Base-by-base conservation (phyloP, 768 basidiomycete species). In the Mycena leptocephala region DNA sequence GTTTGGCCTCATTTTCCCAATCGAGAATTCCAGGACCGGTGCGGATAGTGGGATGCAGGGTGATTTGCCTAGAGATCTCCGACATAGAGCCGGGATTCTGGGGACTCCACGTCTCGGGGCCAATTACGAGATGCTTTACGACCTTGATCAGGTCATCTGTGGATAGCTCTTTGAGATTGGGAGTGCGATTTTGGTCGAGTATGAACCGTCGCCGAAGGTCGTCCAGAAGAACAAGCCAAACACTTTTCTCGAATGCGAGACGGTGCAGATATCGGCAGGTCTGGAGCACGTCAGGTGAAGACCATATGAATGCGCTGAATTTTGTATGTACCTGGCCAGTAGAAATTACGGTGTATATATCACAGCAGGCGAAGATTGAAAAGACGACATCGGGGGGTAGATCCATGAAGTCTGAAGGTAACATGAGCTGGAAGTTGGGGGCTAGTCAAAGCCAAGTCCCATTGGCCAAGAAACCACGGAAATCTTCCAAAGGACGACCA, bases 141-240 rank as follows among this genome's bases (percentile, higher is more conserved):
- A 59, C 4, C 14, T 46, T 24, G n/a, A 70, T 62, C 5, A 76
- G 64, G 16, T 67, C 63, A 5, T 22, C 9, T 2, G 48, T 48
- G 26, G 70, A 66, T 2, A 72, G 55, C 1, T 37, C 53, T 30
- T 35, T 24, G 6, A 61, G 28, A 61, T 39, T 63, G 5, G 35
- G n/a, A 62, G 37, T 53, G 24, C 13, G 26, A 10, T 28, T 30
- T 6, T 5, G 35, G 14, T 72, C 64, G 8, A 76, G 55, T 6
- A 76, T 70, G 4, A 26, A 64, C 28, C 62, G 24, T 51, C 28
- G 39, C 39, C 56, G 70, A 22, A 71, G 41, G n/a, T 72, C 55
- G 5, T 51, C 24, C 11, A 76, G 32, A 14, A 76, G 59, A 26
- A 30, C 63, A 8, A 76, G 63, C 75, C 75, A 76, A 3, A 72